These are phyloP conservation scores for Dioscorea alata DNA, from an alignment of 106 monocot genomes.

Conservation along the genomic window DNA sequence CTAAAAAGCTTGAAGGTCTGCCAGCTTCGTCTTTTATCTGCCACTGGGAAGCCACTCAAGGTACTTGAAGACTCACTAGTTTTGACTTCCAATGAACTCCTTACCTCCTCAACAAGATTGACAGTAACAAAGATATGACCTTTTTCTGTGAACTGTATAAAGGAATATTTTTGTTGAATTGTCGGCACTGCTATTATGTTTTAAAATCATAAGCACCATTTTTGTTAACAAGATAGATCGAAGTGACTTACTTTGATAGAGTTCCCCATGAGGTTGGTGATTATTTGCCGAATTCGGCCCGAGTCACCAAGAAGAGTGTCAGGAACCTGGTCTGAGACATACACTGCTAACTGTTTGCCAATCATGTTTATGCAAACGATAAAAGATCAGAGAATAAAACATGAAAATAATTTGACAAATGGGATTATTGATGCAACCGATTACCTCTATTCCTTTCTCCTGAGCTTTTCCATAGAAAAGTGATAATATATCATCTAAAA, in stretches of 20 bases:
- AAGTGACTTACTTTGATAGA: slow-evolving; percentile 75
- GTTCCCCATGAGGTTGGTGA: slow-evolving; percentile 97
- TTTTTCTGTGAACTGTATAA: slow-evolving; percentile 87
- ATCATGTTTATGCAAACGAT: not conserved
- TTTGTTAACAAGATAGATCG: not conserved
- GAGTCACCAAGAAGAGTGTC: slow-evolving; percentile 82
- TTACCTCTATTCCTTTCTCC: slow-evolving; percentile 98
- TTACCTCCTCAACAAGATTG: slow-evolving; percentile 79
- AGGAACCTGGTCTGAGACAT: slow-evolving; percentile 86
- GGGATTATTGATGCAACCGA: not conserved
- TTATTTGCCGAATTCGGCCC: slow-evolving; percentile 86
- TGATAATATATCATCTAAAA: slow-evolving; percentile 91
- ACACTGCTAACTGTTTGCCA: slow-evolving; percentile 63
- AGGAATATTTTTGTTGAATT: not conserved
- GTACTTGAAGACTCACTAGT: slow-evolving; percentile 29
- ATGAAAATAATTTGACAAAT: slow-evolving; percentile 12
- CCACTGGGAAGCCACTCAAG: slow-evolving; percentile 72
- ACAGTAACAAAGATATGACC: slow-evolving; percentile 92
- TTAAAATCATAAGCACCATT: not conserved
- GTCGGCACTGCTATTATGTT: not conserved
- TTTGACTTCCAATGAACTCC: slow-evolving; percentile 39
- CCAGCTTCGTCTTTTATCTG: slow-evolving; percentile 62
- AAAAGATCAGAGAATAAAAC: not conserved
- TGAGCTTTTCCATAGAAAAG: slow-evolving; percentile 90
- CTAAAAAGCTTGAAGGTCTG: slow-evolving; percentile 46